These are phyloP conservation scores for Candida pseudofarinosa DNA, from an alignment of 805 yeast genomes.

Conservation along the genomic window DNA sequence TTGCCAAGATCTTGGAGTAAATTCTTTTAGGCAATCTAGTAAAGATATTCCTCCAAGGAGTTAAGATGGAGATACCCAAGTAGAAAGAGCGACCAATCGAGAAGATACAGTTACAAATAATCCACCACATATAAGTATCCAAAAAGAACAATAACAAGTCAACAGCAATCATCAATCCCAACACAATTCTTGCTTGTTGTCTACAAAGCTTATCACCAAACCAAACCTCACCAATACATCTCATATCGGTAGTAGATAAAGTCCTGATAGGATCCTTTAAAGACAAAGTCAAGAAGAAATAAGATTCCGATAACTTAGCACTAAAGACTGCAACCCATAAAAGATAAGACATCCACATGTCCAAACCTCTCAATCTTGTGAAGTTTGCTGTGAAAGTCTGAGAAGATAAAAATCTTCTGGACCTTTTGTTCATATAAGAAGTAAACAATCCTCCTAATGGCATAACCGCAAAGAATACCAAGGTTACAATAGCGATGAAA, in stretches of 20 bases:
- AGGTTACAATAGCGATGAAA: conserved; percentile 80
- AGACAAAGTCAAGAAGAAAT: conserved; percentile 84
- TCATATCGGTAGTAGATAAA: conserved; percentile 78
- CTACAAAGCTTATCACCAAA: conserved; percentile 70
- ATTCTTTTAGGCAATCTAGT: conserved; percentile 98
- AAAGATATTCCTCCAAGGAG: conserved; percentile 99
- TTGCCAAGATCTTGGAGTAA: conserved; percentile 94
- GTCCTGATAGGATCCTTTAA: conserved; percentile 93
- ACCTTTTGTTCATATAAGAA: conserved; percentile 79
- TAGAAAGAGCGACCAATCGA: conserved; percentile 97
- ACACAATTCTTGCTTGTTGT: conserved; percentile 82
- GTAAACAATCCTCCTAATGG: conserved; percentile 97
- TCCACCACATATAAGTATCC: conserved; percentile 99
- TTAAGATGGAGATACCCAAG: conserved; percentile 96
- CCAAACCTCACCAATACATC: conserved; percentile 96
- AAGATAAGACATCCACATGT: conserved; percentile 93
- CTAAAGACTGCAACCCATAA: conserved; percentile 87
- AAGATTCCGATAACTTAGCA: conserved; percentile 88
- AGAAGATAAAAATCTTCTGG: conserved; percentile 86
- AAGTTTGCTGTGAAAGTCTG: conserved; percentile 95
- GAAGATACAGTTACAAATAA: conserved; percentile 88
- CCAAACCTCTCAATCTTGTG: conserved; percentile 75
- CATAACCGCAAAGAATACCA: conserved; percentile 86
- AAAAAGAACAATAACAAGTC: conserved; percentile 94
- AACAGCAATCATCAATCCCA: conserved; percentile 89